Base-by-base conservation (phyloP, 352 stramenopile species). In the Globisporangium nodosum region DNA sequence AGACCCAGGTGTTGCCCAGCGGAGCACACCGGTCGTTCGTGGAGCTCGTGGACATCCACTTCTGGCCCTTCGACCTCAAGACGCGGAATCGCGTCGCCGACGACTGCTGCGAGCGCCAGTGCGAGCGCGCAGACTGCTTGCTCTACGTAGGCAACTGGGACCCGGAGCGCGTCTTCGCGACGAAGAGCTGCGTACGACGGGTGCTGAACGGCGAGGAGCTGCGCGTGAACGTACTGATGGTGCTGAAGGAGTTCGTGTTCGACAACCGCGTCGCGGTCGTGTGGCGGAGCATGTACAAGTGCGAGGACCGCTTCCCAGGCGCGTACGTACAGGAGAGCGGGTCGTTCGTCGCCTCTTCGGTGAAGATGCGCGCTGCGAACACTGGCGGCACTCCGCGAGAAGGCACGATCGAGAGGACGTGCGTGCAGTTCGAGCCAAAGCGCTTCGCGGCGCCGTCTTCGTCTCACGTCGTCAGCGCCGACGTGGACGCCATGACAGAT, bases 221-320 rank as follows among this genome's bases (percentile, higher is more conserved):
- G 24, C 20, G 18, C 5, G 27, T 56, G 13, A 31, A 48, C 42
- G 24, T 55, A n/a, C 51, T 60, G 1, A 18, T 45, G 8, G 58
- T 39, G 45, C 3, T 56, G 8, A 58, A 60, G 40, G 46, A 55
- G 13, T 42, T 52, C 18, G 9, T 16, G 6, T 50, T 46, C 30
- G 24, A 43, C 13, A 45, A 52, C 21, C 47, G 39, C 20, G 16
- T 52, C n/a, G 27, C 54, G 4, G 5, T 45, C 24, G 52, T 64
- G 15, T 64, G 58, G 58, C 45, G 58, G 3, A 21, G 35, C 13
- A 54, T 60, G 5, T 64, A 55, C 30, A 35, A 47, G 24, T 39
- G 58, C n/a, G 58, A 60, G 6, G 51, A 24, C 12, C 52, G 49
- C 24, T 64, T 64, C 16, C 51, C 49, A 1, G 58, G 13, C n/a